Evolutionary conservation across 257 asterid species (phyloP).

Genomic region (Lycium barbarum): DNA sequence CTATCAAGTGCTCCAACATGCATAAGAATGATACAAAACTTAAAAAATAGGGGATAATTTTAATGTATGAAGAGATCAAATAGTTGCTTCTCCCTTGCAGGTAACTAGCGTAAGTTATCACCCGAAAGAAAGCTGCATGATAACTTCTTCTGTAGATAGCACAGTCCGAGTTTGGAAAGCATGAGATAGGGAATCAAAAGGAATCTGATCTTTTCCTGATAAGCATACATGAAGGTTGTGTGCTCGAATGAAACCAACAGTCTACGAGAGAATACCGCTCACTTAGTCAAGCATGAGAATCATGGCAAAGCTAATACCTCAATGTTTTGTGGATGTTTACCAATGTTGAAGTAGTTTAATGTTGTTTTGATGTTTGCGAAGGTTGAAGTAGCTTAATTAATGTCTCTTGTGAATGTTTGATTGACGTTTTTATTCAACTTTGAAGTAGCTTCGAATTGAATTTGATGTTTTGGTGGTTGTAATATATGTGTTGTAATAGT

Average conservation of each 20-base stretch:
- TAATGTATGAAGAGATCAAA: background rate
- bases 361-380: no score
- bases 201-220: background rate
- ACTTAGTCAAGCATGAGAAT: background rate
- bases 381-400: no score
- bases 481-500: no score
- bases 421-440: no score
- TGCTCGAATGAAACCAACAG: background rate
- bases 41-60: background rate
- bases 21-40: background rate
- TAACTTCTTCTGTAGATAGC: constrained; percentile 92
- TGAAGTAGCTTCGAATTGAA: no score
- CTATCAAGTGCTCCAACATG: constrained; percentile 8
- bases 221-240: background rate
- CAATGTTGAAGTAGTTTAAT: no score
- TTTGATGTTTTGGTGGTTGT: no score
- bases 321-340: no score
- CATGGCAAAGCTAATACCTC: no score
- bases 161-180: constrained; percentile 86
- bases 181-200: constrained; percentile 39
- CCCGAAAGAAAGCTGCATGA: constrained; percentile 88
- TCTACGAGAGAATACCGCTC: background rate
- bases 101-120: constrained; percentile 95
- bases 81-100: constrained; percentile 46
- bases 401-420: no score